Base-by-base conservation (phyloP, 2,329 filamentous ascomycete species). In the Dryadomyces sulphureus region DNA sequence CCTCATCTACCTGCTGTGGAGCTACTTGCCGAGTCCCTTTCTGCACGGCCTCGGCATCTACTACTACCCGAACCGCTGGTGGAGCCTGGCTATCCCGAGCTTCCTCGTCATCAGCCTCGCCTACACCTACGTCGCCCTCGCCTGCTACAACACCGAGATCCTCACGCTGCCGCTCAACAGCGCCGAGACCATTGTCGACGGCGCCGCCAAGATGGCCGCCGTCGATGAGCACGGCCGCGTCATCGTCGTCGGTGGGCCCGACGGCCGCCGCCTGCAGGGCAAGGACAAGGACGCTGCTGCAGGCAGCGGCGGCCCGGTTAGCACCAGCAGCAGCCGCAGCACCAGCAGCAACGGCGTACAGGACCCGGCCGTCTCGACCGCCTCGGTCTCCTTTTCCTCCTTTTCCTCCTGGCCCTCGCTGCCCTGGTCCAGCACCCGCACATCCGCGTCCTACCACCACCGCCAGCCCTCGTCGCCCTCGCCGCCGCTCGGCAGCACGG, bases 61-160 rank as follows among this genome's bases (percentile, higher is more conserved):
- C 65, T 96, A 96, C 70, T 98, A 95, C 57, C 92, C 92, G 1
- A 88, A 95, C 62, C 79, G 92, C 41, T 98, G 92, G 92, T 98
- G 92, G 92, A 86, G 85, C 41, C 74, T 98, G 19, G 92, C 92
- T 1, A 79, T 95, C 14, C 92, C 92, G 0, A 81, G 84, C 6
- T 96, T 88, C 69, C 69, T 95, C 27, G 89, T 95, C 46, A 89
- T 92, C 73, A 66, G 81, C 40, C 70, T 96, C 30, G 73, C 92
- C 22, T 98, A 94, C 65, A 93, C 95, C 52, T 98, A 94, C 64
- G 79, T 94, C 9, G 92, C 92, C 36, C 75, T 98, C 32, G 88
- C 89, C 41, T 74, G 77, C 41, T 96, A 94, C 63, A 98, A 98
- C 62, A 84, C 83, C 1, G 85, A 87, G 55, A 84, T 90, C 50